Evolutionary conservation across 352 stramenopile species (phyloP), one percentile per base, ranked within the genome.

Genomic region (Phytophthora pisi): DNA sequence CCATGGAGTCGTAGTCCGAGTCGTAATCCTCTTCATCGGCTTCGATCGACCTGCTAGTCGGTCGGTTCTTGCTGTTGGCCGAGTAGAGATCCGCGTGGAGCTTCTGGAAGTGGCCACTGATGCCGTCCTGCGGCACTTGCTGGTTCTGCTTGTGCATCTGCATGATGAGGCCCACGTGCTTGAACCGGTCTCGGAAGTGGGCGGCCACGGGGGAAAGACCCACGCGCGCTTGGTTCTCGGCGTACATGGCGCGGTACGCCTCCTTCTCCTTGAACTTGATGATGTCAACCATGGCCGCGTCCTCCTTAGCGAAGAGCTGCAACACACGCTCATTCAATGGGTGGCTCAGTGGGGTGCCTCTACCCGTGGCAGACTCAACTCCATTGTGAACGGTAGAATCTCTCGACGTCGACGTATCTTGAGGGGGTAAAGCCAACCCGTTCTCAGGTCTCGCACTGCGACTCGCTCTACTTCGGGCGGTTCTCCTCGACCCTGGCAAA

Each of bases 261-360:
- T 78, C 74, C 26, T 81, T 88, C 68, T 93, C 80, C 43, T 90
- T 86, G 64, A 72, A 90, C 66, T 78, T 78, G 70, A 93, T 90
- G 13, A 91, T 68, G 8, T 77, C 73, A 23, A 87, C 47, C 61
- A 93, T 78, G 10, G 79, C 70, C 31, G 74, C 59, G 52, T 92
- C 86, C 28, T 93, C 78, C 30, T 75, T 57, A 0, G 70, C 69
- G n/a, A 92, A 82, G 20, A 93, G 72, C 24, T 76, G 51, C 1
- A 86, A 43, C 2, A 92, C 55, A 7, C 80, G 80, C 5, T 67
- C 57, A 20, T 65, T 75, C 1, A 68, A 16, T 23, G 57, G 11
- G 16, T 15, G 30, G 28, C 2, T 61, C 7, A 53, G 61, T 11
- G 52, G 62, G 6, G 28, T 28, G 23, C 18, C 11, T 38, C 58